A percentile compares a stretch with the other conserved stretches of the same genome.
These are phyloP conservation scores for Sesbania bispinosa DNA, from an alignment of 306 rosid species.

Conservation along the genomic window DNA sequence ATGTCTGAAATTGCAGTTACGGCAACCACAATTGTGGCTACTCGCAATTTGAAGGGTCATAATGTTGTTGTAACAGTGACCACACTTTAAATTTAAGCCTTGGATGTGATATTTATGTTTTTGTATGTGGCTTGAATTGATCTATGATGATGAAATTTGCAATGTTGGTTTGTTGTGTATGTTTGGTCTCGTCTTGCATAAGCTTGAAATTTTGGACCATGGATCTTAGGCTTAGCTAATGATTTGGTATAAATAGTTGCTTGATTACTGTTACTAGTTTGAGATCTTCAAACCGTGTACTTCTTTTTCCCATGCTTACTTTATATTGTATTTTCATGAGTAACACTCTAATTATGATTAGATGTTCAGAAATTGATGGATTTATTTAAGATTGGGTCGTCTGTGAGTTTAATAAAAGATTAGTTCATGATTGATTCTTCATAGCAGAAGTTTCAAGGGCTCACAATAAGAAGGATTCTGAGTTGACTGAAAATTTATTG, in stretches of 20 bases:
- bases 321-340: neutral
- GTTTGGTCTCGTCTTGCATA: neutral
- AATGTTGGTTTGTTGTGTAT: neutral
- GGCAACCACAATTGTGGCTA: too few species aligned
- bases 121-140: neutral
- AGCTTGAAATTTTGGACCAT: neutral
- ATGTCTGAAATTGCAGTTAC: too few species aligned
- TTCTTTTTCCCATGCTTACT: neutral
- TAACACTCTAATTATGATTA: neutral
- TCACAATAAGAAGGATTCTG: neutral
- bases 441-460: neutral
- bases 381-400: slow-evolving; percentile 13
- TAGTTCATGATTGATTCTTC: neutral
- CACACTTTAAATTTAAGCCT: neutral
- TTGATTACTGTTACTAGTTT: neutral
- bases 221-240: neutral
- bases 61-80: too few species aligned
- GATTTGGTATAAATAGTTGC: neutral
- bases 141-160: neutral
- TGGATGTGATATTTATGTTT: neutral
- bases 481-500: neutral
- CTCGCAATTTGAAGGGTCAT: too few species aligned
- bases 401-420: neutral
- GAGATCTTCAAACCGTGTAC: neutral
- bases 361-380: neutral